Conservation (phyloP, 176 grass and related monocot genomes). For the Microstegium vimineum region DNA sequence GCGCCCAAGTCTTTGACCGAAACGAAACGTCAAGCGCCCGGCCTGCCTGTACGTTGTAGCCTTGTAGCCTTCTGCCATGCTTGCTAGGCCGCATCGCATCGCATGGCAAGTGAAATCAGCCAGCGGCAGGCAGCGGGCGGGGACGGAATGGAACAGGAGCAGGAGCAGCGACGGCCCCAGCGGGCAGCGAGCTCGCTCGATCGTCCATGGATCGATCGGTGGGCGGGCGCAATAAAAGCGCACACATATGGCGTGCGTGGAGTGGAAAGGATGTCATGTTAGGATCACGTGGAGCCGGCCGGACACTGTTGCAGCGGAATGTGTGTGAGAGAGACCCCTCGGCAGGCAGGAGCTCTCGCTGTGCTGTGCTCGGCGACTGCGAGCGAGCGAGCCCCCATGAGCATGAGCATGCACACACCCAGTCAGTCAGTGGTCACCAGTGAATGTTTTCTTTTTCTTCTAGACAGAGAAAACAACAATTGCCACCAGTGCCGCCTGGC, state of each 20-base stretch:
- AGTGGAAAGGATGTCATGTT: conserved; percentile 39
- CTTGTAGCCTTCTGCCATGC: neutral
- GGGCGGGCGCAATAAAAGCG: conserved; percentile 19
- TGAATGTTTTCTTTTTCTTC: neutral
- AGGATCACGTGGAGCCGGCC: conserved; percentile 26
- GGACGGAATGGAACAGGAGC: no score
- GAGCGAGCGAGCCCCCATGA: neutral
- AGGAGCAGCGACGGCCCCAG: neutral
- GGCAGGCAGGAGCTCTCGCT: neutral
- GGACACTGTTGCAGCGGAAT: conserved; percentile 33
- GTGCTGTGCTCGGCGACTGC: neutral
- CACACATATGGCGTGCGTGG: conserved; percentile 28
- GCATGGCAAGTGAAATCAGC: conserved; percentile 37
- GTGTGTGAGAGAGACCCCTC: conserved; percentile 36
- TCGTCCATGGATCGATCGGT: neutral
- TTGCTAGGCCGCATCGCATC: neutral
- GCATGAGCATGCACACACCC: no score
- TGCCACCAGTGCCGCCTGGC: no score
- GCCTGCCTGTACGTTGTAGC: neutral
- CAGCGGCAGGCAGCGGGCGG: neutral
- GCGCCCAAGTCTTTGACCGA: conserved; percentile 31
- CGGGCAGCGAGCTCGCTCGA: neutral
- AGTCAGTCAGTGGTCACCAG: neutral
- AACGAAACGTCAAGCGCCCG: conserved; percentile 3
- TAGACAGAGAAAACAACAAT: neutral